Conservation (phyloP, 2,329 filamentous ascomycete species). For the Arthrinium puccinioides region DNA sequence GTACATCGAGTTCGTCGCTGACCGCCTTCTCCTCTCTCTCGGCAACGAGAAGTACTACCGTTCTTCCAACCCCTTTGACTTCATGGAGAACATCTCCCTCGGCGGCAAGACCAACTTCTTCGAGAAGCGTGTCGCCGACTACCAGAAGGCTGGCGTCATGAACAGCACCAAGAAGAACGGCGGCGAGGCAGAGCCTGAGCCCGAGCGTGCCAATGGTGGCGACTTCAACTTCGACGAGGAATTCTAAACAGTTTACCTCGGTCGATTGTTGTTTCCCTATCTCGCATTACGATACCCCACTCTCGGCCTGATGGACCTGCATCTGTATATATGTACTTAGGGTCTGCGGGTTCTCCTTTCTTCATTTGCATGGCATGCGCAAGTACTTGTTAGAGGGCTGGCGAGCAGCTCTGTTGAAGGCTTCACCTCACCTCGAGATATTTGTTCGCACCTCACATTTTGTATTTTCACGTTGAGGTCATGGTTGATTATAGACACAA, state of each 20-base stretch:
- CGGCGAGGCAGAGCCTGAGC: slow-evolving; percentile 35
- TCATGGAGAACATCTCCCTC: slow-evolving; percentile 99
- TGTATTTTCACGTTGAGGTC: slow-evolving; percentile 2
- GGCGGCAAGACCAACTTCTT: slow-evolving; percentile 99
- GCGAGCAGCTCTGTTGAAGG: slow-evolving; percentile 4
- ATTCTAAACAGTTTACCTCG: slow-evolving; percentile 57
- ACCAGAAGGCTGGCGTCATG: slow-evolving; percentile 99
- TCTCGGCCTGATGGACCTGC: slow-evolving; percentile 6
- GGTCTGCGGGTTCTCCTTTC: slow-evolving; percentile 5
- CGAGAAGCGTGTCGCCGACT: slow-evolving; percentile 98
- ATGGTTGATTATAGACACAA: slow-evolving; percentile 2
- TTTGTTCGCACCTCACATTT: slow-evolving; percentile 2
- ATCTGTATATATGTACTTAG: slow-evolving; percentile 6
- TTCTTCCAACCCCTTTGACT: slow-evolving; percentile 93
- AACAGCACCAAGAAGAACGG: slow-evolving; percentile 71
- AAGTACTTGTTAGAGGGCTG: slow-evolving; percentile 3
- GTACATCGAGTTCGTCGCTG: slow-evolving; percentile 99
- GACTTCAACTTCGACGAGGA: slow-evolving; percentile 95
- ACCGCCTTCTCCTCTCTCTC: slow-evolving; percentile 85
- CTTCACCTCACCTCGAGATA: neutral
- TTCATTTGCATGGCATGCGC: slow-evolving; percentile 1
- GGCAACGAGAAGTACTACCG: slow-evolving; percentile 95
- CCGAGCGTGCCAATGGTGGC: slow-evolving; percentile 54
- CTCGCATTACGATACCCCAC: slow-evolving; percentile 16
- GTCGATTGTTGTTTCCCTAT: slow-evolving; percentile 10